A percentile compares a stretch with the other conserved stretches of the same genome.
Evolutionary conservation across 139 green algal genomes (phyloP).

Genomic region (Chlorella sp.): DNA sequence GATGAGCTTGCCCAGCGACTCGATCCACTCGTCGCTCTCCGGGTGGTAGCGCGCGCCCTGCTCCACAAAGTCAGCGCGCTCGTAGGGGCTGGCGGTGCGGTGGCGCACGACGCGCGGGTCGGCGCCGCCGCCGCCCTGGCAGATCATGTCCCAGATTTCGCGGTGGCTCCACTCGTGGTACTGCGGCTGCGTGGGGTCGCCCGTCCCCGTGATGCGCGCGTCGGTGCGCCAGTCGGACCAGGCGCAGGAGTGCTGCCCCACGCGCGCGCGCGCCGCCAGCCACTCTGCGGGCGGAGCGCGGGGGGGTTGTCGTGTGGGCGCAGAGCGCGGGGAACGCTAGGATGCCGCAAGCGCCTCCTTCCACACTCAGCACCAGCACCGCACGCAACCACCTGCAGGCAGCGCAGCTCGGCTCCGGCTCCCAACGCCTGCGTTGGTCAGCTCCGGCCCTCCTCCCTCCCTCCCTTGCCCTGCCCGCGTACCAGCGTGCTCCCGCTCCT

Average conservation of each 20-base stretch:
- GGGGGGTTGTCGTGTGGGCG: background rate
- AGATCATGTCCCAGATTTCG: conserved; percentile 52
- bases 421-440: background rate
- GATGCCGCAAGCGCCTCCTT: background rate
- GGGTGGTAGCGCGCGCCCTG: conserved; percentile 18
- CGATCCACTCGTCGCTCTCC: conserved; percentile 27
- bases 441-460: background rate
- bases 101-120: conserved; percentile 26
- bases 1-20: conserved; percentile 23
- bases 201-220: conserved; percentile 19
- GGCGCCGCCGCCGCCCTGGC: conserved; percentile 24
- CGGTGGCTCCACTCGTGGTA: conserved; percentile 44
- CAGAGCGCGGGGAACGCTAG: background rate
- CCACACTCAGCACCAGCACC: background rate
- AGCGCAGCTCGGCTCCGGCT: background rate
- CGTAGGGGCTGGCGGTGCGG: background rate
- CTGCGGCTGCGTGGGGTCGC: conserved; percentile 14
- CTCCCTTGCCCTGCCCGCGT: background rate
- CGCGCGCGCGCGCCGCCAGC: background rate
- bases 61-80: background rate
- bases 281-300: conserved; percentile 21
- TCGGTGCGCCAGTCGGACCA: conserved; percentile 40
- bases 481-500: conserved; percentile 17
- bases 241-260: conserved; percentile 23
- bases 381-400: background rate